These are phyloP conservation scores for Fraxinus velutina DNA, from an alignment of 305 asterid species.

Conservation along the genomic window DNA sequence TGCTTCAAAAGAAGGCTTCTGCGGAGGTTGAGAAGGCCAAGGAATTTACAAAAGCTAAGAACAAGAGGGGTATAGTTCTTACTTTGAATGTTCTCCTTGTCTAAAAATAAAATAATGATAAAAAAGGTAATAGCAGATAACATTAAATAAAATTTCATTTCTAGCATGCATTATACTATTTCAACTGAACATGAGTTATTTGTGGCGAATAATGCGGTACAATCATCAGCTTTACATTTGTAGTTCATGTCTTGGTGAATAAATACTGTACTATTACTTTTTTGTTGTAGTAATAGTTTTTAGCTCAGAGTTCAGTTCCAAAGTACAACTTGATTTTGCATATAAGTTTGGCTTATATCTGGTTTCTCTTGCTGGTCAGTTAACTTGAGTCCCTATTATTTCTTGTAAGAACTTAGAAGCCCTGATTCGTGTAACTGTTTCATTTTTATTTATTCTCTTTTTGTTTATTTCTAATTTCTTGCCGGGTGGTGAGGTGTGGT, in stretches of 20 bases:
- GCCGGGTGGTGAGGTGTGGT: neutral
- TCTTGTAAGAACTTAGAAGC: neutral
- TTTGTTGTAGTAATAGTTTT: neutral
- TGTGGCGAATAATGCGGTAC: neutral
- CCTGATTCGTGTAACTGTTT: neutral
- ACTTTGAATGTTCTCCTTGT: neutral
- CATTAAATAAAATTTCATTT: neutral
- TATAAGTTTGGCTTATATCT: neutral
- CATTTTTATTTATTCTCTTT: neutral
- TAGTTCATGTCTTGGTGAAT: neutral
- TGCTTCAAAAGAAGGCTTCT: constrained; percentile 33
- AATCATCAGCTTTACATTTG: neutral
- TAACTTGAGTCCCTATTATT: neutral
- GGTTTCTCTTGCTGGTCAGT: neutral
- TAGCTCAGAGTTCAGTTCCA: neutral
- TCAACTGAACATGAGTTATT: neutral
- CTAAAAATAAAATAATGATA: neutral
- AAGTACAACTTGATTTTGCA: neutral
- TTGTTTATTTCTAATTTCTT: neutral
- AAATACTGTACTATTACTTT: neutral
- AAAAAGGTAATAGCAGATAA: neutral
- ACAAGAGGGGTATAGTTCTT: constrained; percentile 31
- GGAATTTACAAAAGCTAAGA: constrained; percentile 32
- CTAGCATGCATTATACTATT: neutral
- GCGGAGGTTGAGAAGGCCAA: constrained; percentile 35